Percentiles rank a stretch among this genome's conserved stretches.
Evolutionary conservation across 192 early-diverging fungal species (phyloP).

Genomic region (Coemansia furcata): DNA sequence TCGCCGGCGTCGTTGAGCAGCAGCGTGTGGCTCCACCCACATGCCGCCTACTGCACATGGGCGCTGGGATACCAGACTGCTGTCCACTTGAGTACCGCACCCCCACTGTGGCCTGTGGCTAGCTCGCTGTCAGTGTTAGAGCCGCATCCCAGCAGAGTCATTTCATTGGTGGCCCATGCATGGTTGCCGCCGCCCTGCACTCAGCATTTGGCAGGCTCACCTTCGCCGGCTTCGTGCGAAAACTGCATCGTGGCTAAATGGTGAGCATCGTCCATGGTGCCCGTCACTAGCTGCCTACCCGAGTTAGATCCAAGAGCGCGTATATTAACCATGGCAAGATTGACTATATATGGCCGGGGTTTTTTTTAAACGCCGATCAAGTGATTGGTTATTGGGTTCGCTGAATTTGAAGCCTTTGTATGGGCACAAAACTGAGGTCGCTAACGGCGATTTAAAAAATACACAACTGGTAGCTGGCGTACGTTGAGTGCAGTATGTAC

Average conservation of each 20-base stretch:
- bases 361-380: no score
- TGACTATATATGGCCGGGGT: no score
- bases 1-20: conserved; percentile 13
- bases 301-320: conserved; percentile 50
- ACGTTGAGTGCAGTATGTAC: no score
- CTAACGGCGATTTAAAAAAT: no score
- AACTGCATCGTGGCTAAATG: conserved; percentile 1
- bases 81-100: conserved; percentile 15
- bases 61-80: conserved; percentile 1
- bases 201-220: not conserved
- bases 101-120: not conserved
- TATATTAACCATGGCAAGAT: conserved; percentile 14
- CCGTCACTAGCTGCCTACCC: conserved; percentile 41
- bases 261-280: conserved; percentile 33
- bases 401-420: no score
- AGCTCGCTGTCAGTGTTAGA: conserved; percentile 41
- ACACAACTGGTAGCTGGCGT: no score
- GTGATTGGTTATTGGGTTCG: no score
- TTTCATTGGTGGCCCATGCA: conserved; percentile 15
- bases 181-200: conserved; percentile 50
- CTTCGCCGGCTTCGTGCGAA: not conserved
- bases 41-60: conserved; percentile 19
- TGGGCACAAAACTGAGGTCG: no score
- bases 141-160: conserved; percentile 22
- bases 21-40: conserved; percentile 53